Conservation (phyloP, 345 rosid genomes). For the Syzygium aqueum region DNA sequence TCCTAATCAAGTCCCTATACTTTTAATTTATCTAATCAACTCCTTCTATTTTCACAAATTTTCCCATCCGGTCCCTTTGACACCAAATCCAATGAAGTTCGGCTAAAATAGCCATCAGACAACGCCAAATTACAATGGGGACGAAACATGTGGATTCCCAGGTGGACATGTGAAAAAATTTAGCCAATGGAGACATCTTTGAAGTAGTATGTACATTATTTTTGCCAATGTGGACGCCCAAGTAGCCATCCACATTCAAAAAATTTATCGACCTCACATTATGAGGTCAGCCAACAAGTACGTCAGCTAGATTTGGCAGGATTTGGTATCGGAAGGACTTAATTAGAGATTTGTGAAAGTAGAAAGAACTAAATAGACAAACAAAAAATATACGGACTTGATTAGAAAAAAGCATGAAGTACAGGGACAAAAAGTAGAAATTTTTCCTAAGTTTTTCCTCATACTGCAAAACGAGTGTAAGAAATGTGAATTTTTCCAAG, state of each 20-base stretch:
- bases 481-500: neutral
- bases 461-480: neutral
- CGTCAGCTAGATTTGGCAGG: neutral
- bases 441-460: neutral
- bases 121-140: neutral
- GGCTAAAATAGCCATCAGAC: neutral
- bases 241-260: neutral
- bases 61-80: neutral
- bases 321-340: neutral
- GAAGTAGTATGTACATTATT: neutral
- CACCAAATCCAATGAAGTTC: neutral
- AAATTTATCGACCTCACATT: neutral
- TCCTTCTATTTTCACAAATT: neutral
- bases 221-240: neutral
- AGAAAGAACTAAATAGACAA: neutral
- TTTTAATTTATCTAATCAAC: neutral
- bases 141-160: neutral
- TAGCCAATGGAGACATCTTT: neutral
- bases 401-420: neutral
- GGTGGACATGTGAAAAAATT: neutral
- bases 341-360: neutral
- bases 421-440: neutral
- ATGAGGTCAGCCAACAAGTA: rapidly evolving
- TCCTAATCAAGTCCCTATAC: neutral
- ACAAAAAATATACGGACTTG: neutral